Percentiles rank a stretch among this genome's conserved stretches.
Evolutionary conservation across 1,284 basidiomycete species (phyloP).

Genomic region (Singerocomus rubriflavus): DNA sequence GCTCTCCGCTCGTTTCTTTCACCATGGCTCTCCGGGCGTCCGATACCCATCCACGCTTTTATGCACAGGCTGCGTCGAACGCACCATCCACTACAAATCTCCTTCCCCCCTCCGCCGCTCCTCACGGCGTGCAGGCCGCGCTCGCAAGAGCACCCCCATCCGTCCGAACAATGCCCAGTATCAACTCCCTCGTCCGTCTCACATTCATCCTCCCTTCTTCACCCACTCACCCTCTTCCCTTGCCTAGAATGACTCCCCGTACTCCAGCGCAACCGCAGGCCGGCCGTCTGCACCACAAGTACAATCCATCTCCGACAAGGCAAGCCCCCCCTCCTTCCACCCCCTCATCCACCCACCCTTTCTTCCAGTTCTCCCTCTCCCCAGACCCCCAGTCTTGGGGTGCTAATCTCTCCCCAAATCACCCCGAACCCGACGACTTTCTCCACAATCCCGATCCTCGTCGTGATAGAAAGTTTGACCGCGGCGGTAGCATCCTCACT

Average conservation of each 20-base stretch:
- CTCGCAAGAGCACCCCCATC: slow-evolving; percentile 42
- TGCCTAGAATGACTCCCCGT: slow-evolving; percentile 45
- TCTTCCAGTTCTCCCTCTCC: slow-evolving; percentile 62
- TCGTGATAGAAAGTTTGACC: slow-evolving; percentile 61
- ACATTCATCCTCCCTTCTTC: no score
- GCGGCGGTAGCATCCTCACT: slow-evolving; percentile 66
- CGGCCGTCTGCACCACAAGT: slow-evolving; percentile 20
- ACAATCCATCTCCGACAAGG: slow-evolving; percentile 50
- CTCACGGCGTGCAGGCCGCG: slow-evolving; percentile 42
- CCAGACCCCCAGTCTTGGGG: slow-evolving; percentile 70
- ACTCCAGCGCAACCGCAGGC: slow-evolving; percentile 32
- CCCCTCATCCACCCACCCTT: not conserved
- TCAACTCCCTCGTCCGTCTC: slow-evolving; percentile 41
- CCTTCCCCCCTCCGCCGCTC: slow-evolving; percentile 38
- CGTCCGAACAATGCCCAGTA: slow-evolving; percentile 39
- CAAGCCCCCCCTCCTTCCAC: slow-evolving; percentile 8
- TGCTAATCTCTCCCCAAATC: slow-evolving; percentile 55
- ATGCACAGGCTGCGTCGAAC: slow-evolving; percentile 32
- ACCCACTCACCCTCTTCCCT: slow-evolving; percentile 1
- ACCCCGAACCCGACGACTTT: slow-evolving; percentile 64
- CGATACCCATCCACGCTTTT: slow-evolving; percentile 30
- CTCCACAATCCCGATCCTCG: slow-evolving; percentile 76
- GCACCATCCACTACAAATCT: slow-evolving; percentile 57
- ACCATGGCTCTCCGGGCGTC: slow-evolving; percentile 23
- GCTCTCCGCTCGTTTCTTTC: slow-evolving; percentile 18